phyloP scores from a whole-genome alignment of 1,139 yeast species.

The Suzukiozyma palmioleophila region DNA sequence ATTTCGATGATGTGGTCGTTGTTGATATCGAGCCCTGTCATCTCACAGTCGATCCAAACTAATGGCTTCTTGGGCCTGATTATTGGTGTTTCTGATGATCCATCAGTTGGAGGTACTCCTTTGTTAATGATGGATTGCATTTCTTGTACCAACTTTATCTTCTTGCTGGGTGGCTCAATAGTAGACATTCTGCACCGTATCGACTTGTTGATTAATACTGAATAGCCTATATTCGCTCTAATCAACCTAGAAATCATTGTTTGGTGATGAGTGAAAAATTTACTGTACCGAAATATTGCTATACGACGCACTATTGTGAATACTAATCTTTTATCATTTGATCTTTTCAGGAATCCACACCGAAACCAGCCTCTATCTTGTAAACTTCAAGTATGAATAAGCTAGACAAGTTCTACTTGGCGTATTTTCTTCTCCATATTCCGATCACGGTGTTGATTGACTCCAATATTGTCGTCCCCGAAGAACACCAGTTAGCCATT shows the following conservation, averaged over 20 bases:
- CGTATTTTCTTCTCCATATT: conserved; percentile 53
- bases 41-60: conserved; percentile 82
- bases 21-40: conserved; percentile 87
- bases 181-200: not conserved
- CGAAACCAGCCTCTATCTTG: too few species aligned
- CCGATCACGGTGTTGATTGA: conserved; percentile 76
- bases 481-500: conserved; percentile 38
- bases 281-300: too few species aligned
- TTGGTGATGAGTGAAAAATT: too few species aligned
- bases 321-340: too few species aligned
- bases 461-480: conserved; percentile 64
- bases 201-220: not conserved
- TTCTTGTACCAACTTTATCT: conserved; percentile 2
- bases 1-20: conserved; percentile 82
- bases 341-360: too few species aligned
- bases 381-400: conserved; percentile 3
- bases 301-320: too few species aligned
- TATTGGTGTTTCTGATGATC: not conserved
- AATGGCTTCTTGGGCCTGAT: conserved; percentile 28
- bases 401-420: conserved; percentile 49
- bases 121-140: not conserved
- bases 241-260: too few species aligned
- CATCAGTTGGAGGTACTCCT: not conserved
- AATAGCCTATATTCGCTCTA: too few species aligned
- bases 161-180: not conserved